A percentile compares a stretch with the other conserved stretches of the same genome.
These are phyloP conservation scores for Nicotiana noctiflora DNA, from an alignment of 257 asterid species.

Conservation along the genomic window DNA sequence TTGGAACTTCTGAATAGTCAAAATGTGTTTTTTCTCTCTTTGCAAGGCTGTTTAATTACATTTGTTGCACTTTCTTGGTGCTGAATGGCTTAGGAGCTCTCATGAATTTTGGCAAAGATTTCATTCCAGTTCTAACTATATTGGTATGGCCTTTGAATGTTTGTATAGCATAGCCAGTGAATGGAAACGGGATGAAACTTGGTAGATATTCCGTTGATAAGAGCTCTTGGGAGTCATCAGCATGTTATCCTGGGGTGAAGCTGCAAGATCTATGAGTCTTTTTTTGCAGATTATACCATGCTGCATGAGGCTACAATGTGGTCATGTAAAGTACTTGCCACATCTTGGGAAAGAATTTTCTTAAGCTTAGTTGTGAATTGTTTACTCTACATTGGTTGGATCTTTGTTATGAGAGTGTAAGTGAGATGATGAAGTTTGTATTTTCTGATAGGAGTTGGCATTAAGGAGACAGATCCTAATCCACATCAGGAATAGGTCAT, in stretches of 20 bases:
- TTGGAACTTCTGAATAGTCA: not conserved
- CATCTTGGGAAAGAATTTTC: not conserved
- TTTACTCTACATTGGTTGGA: not conserved
- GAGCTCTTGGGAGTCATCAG: too few relatives aligned
- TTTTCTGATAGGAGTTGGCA: not conserved
- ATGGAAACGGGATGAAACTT: not conserved
- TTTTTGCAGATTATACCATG: not conserved
- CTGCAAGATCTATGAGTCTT: not conserved
- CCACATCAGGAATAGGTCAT: not conserved
- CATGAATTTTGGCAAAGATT: not conserved
- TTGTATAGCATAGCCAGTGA: not conserved
- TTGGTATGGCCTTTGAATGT: not conserved
- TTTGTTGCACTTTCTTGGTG: not conserved
- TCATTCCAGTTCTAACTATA: not conserved
- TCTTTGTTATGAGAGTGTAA: not conserved
- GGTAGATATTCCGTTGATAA: not conserved
- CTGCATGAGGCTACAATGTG: not conserved
- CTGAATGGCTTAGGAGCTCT: slow-evolving; percentile 3
- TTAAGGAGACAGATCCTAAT: not conserved
- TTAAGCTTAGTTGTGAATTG: too few relatives aligned
- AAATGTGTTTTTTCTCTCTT: not conserved
- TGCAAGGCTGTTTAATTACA: not conserved
- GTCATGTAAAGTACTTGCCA: not conserved
- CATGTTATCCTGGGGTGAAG: not conserved
- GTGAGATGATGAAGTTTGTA: not conserved